These are phyloP conservation scores for Arthrobotrys pseudoclavata DNA, from an alignment of 2,329 filamentous ascomycete genomes.

Conservation along the genomic window DNA sequence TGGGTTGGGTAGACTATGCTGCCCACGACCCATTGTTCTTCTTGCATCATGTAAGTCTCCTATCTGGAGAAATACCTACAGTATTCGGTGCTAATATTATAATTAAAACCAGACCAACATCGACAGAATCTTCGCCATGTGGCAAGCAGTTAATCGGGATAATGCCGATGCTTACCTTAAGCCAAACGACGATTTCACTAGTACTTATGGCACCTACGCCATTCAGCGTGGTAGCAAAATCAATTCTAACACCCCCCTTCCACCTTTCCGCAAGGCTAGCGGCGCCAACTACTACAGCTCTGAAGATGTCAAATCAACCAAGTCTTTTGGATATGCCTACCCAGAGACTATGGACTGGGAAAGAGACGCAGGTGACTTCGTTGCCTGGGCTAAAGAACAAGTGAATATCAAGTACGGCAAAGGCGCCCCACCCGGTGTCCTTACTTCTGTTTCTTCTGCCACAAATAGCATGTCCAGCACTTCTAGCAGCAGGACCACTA, in stretches of 20 bases:
- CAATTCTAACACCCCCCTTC: slow-evolving; percentile 60
- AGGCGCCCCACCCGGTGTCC: slow-evolving; percentile 43
- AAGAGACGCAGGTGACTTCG: slow-evolving; percentile 29
- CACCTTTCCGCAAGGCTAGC: slow-evolving; percentile 61
- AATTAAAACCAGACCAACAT: slow-evolving; percentile 70
- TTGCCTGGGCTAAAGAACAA: slow-evolving; percentile 36
- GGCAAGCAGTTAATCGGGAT: slow-evolving; percentile 78
- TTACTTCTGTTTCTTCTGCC: slow-evolving; percentile 51
- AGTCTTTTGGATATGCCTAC: slow-evolving; percentile 80
- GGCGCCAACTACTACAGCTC: slow-evolving; percentile 60
- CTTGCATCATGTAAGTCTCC: slow-evolving; percentile 73
- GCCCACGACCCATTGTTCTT: slow-evolving; percentile 84
- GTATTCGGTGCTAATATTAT: neutral
- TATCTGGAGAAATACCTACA: neutral
- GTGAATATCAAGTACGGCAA: slow-evolving; percentile 44
- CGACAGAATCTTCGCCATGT: slow-evolving; percentile 80
- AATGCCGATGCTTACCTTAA: slow-evolving; percentile 28
- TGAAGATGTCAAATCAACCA: slow-evolving; percentile 65
- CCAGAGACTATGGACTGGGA: slow-evolving; percentile 72
- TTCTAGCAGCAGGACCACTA: slow-evolving; percentile 18
- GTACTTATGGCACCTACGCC: slow-evolving; percentile 49
- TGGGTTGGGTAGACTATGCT: slow-evolving; percentile 77
- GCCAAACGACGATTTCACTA: neutral
- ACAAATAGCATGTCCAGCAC: slow-evolving; percentile 56
- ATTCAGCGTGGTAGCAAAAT: slow-evolving; percentile 36